Conservation (phyloP, 31 red algal genomes). For the Asparagopsis taxiformis region DNA sequence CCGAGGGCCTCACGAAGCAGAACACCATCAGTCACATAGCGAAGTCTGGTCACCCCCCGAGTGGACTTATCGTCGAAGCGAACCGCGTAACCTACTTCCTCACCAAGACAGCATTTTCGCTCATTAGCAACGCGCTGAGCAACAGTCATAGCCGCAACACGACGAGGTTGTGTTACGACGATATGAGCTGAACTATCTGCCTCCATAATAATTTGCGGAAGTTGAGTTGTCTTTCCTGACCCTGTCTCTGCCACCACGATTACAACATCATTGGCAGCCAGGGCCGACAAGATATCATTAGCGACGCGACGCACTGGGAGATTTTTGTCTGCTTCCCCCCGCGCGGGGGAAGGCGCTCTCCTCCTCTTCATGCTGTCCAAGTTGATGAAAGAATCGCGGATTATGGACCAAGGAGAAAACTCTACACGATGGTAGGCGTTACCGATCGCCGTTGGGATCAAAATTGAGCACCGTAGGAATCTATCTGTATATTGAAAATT, state of each 20-base stretch:
- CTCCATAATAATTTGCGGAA: slow-evolving; percentile 82
- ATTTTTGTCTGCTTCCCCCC: not conserved
- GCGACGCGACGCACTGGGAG: slow-evolving; percentile 54
- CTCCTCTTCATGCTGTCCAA: slow-evolving; percentile 1
- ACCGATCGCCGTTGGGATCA: no score
- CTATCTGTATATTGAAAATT: no score
- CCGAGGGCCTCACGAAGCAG: slow-evolving; percentile 80
- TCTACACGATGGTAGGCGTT: no score
- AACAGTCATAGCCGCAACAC: slow-evolving; percentile 91
- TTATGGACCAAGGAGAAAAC: no score
- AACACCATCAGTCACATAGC: slow-evolving; percentile 90
- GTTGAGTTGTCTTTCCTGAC: slow-evolving; percentile 91
- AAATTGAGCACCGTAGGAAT: no score
- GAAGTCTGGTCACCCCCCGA: slow-evolving; percentile 51
- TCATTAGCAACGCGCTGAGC: slow-evolving; percentile 80
- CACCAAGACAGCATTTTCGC: slow-evolving; percentile 39
- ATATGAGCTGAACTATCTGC: slow-evolving; percentile 27
- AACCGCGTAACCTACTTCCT: slow-evolving; percentile 76
- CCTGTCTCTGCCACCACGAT: slow-evolving; percentile 85
- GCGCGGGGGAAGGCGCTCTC: not conserved
- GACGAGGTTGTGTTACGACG: slow-evolving; percentile 85
- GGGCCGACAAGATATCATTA: slow-evolving; percentile 61
- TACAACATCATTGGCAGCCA: slow-evolving; percentile 76
- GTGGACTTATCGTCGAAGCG: slow-evolving; percentile 81
- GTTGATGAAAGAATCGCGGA: no score